phyloP scores from a whole-genome alignment of 441 rosid genomes.

The Capsella rubella region DNA sequence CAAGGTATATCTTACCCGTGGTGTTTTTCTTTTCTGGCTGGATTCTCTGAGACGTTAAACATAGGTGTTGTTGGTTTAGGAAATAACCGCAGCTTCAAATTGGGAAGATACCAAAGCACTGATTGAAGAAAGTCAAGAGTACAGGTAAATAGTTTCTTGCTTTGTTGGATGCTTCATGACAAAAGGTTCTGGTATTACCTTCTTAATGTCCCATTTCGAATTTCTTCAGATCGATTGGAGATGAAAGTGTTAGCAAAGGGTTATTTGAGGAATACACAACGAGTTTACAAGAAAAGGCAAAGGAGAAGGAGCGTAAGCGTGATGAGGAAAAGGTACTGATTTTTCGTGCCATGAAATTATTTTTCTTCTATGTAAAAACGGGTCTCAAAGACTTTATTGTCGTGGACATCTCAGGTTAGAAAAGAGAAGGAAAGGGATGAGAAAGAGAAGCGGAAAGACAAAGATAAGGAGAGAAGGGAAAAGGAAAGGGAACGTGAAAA shows the following conservation, averaged over 20 bases:
- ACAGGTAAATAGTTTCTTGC: constrained; percentile 54
- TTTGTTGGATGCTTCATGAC: constrained; percentile 13
- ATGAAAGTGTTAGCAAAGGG: constrained; percentile 70
- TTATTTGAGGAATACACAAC: constrained; percentile 82
- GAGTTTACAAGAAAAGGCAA: constrained; percentile 83
- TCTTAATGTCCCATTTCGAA: constrained; percentile 20
- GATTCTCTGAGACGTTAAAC: constrained; percentile 20
- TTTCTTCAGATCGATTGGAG: constrained; percentile 70
- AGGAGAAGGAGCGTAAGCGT: constrained; percentile 92
- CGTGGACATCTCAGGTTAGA: constrained; percentile 56
- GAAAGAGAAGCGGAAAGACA: constrained; percentile 76
- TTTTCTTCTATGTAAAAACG: background rate
- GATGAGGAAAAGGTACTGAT: constrained; percentile 88
- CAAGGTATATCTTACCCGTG: constrained; percentile 59
- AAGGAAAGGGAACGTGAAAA: constrained; percentile 73
- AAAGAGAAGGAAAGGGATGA: constrained; percentile 68
- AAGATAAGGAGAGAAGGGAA: constrained; percentile 73
- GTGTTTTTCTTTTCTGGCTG: background rate
- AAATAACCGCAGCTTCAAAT: constrained; percentile 69
- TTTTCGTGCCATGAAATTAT: background rate
- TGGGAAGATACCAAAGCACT: constrained; percentile 87
- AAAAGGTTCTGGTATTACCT: background rate
- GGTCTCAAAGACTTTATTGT: constrained; percentile 14
- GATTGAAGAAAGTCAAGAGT: constrained; percentile 86
- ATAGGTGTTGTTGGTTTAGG: constrained; percentile 55